These are phyloP conservation scores for Penicillium salamii DNA, from an alignment of 495 filamentous ascomycete genomes.

Conservation along the genomic window DNA sequence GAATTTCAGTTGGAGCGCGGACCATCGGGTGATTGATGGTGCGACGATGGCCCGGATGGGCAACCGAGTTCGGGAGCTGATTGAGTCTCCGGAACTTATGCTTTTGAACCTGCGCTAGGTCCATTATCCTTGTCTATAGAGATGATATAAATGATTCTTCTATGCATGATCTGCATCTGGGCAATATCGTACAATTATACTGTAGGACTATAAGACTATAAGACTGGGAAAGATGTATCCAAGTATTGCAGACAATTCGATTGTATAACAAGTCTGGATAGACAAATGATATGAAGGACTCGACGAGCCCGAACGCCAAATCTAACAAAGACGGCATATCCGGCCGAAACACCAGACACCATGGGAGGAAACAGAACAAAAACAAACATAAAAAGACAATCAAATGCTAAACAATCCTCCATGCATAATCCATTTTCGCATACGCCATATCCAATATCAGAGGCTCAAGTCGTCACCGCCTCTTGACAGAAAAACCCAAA, in stretches of 20 bases:
- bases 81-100: slow-evolving; percentile 86
- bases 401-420: slow-evolving; percentile 9
- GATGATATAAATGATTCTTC: too few relatives aligned
- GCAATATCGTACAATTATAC: too few relatives aligned
- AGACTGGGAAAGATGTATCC: background rate
- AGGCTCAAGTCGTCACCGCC: background rate
- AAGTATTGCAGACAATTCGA: background rate
- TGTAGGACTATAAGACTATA: too few relatives aligned
- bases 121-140: too few relatives aligned
- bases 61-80: slow-evolving; percentile 66
- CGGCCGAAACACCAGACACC: slow-evolving; percentile 7
- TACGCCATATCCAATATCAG: background rate
- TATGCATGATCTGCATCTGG: too few relatives aligned
- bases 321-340: slow-evolving; percentile 3
- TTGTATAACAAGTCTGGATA: background rate
- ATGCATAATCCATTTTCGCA: slow-evolving; percentile 8
- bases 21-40: slow-evolving; percentile 93
- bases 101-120: slow-evolving; percentile 52
- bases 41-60: slow-evolving; percentile 90
- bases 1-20: slow-evolving; percentile 95
- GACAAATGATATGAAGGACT: background rate
- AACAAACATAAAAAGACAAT: slow-evolving; percentile 10
- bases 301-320: slow-evolving; percentile 1
- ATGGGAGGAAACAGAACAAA: slow-evolving; percentile 2
- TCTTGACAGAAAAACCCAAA: background rate